phyloP scores from a whole-genome alignment of 371 early-diverging fungal species.

The Chytridium lagenaria region DNA sequence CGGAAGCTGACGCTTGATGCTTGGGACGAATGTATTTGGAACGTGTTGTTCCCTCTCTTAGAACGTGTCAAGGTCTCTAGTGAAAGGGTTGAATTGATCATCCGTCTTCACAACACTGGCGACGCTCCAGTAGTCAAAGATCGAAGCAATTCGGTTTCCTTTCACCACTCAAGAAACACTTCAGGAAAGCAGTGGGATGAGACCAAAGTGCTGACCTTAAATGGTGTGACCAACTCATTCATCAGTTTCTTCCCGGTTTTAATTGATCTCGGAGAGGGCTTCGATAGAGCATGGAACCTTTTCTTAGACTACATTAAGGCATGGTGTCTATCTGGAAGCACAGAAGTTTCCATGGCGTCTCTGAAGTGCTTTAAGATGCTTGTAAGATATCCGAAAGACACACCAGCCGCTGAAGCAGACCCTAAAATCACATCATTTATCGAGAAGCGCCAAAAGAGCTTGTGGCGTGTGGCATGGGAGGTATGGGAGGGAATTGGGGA shows the following conservation, averaged over 20 bases:
- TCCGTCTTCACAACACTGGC: background rate
- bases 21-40: slow-evolving; percentile 89
- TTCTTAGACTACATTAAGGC: slow-evolving; percentile 78
- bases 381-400: slow-evolving; percentile 57
- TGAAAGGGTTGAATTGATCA: slow-evolving; percentile 38
- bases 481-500: slow-evolving; percentile 80
- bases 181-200: slow-evolving; percentile 95
- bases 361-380: slow-evolving; percentile 72
- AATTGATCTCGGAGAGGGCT: slow-evolving; percentile 61
- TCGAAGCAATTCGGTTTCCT: slow-evolving; percentile 42
- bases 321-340: slow-evolving; percentile 71
- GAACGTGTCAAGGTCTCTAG: slow-evolving; percentile 69
- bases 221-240: slow-evolving; percentile 75
- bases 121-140: background rate
- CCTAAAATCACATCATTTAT: slow-evolving; percentile 42
- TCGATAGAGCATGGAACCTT: slow-evolving; percentile 68
- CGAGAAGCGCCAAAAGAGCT: slow-evolving; percentile 38
- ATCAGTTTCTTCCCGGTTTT: slow-evolving; percentile 70
- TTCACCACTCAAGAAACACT: slow-evolving; percentile 72
- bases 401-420: slow-evolving; percentile 26
- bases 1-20: slow-evolving; percentile 66
- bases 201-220: slow-evolving; percentile 83
- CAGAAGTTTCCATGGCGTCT: slow-evolving; percentile 79
- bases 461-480: slow-evolving; percentile 78
- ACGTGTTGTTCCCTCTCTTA: slow-evolving; percentile 88